phyloP scores from a whole-genome alignment of 2,329 filamentous ascomycete species.

The Diplodia mutila region DNA sequence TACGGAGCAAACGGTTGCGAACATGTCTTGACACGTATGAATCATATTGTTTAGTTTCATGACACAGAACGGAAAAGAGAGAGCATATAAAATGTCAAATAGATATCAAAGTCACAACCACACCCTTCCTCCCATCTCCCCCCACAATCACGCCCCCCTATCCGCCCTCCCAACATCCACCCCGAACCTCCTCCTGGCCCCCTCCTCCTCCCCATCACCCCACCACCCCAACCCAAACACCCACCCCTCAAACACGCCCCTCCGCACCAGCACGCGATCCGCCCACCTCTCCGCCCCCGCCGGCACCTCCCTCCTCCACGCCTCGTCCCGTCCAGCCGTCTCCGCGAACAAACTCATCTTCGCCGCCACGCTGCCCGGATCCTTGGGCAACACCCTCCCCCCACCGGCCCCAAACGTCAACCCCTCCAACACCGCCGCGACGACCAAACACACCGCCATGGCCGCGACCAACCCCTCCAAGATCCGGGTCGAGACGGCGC shows the following conservation, averaged over 20 bases:
- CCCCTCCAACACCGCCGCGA: not conserved
- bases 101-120: not conserved
- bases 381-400: not conserved
- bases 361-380: not conserved
- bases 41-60: too few relatives aligned
- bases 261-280: not conserved
- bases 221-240: not conserved
- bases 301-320: not conserved
- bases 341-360: slow-evolving; percentile 1
- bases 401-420: not conserved
- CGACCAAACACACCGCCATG: not conserved
- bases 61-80: too few relatives aligned
- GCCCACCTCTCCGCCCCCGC: not conserved
- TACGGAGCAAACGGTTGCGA: too few relatives aligned
- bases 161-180: not conserved
- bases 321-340: too few relatives aligned
- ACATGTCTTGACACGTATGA: too few relatives aligned
- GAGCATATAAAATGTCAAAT: not conserved
- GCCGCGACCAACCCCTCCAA: not conserved
- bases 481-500: not conserved
- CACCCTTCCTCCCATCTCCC: not conserved
- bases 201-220: not conserved
- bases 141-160: not conserved
- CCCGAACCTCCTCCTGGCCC: not conserved
- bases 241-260: not conserved